These are phyloP conservation scores for Colletotrichum nymphaeae DNA, from an alignment of 2,329 filamentous ascomycete genomes.

Conservation along the genomic window DNA sequence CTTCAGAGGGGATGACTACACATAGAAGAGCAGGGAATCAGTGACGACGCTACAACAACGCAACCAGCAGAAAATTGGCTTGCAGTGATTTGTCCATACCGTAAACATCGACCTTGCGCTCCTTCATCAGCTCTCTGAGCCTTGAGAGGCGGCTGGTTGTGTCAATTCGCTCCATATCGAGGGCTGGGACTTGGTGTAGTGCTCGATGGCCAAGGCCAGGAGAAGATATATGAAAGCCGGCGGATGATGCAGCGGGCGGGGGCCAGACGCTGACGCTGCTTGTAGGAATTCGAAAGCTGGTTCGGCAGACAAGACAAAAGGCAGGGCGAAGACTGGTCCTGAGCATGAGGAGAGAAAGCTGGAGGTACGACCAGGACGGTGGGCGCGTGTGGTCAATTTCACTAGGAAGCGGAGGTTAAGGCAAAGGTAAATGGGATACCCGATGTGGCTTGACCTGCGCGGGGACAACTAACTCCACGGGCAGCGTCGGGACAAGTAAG, in stretches of 20 bases:
- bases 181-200: conserved; percentile 25
- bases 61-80: neutral
- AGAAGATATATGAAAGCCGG: neutral
- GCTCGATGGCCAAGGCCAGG: conserved; percentile 10
- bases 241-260: neutral
- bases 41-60: conserved; percentile 40
- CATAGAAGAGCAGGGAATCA: conserved; percentile 45
- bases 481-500: neutral
- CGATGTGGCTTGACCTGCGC: neutral
- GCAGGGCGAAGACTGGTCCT: conserved; percentile 11
- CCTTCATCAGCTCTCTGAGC: conserved; percentile 87
- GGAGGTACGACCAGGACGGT: neutral
- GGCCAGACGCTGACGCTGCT: neutral
- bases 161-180: conserved; percentile 80
- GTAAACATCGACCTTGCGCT: conserved; percentile 90
- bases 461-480: neutral
- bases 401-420: neutral
- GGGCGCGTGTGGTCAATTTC: neutral
- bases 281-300: neutral
- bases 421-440: neutral
- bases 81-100: conserved; percentile 64
- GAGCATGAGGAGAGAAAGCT: conserved; percentile 1
- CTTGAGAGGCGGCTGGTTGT: conserved; percentile 80
- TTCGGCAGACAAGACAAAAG: neutral
- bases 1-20: conserved; percentile 93